Evolutionary conservation across 2,329 filamentous ascomycete species (phyloP).

Genomic region (Cercospora berteroae): DNA sequence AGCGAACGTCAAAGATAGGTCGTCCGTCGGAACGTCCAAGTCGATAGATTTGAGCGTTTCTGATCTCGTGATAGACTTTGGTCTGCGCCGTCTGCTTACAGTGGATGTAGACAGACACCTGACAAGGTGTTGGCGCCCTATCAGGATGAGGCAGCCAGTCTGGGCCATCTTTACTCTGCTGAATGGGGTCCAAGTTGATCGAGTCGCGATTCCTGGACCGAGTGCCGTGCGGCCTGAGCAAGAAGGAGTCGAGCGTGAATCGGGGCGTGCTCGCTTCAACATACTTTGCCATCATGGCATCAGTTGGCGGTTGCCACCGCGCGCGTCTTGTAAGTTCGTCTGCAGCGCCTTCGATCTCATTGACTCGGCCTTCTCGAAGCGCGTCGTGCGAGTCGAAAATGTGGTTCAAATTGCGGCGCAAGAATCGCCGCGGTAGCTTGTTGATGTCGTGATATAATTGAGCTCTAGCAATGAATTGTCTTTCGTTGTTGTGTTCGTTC

Average conservation of each 20-base stretch:
- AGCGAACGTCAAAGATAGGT: constrained; percentile 26
- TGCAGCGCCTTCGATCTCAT: constrained; percentile 1
- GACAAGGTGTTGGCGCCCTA: constrained; percentile 23
- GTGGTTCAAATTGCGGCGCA: constrained; percentile 35
- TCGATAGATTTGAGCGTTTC: constrained; percentile 20
- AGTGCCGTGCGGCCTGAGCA: background rate
- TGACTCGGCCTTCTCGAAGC: background rate
- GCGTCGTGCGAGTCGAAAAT: constrained; percentile 33
- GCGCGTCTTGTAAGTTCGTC: constrained; percentile 8
- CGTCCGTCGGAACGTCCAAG: constrained; percentile 2
- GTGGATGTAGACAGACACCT: constrained; percentile 25
- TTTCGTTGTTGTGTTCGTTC: constrained; percentile 7
- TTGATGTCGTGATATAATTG: constrained; percentile 11
- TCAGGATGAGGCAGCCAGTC: constrained; percentile 29
- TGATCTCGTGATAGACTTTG: constrained; percentile 16
- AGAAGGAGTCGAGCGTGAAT: constrained; percentile 7
- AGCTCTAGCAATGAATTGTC: constrained; percentile 5
- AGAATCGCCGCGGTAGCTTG: constrained; percentile 19
- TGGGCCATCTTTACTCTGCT: background rate
- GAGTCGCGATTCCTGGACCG: background rate
- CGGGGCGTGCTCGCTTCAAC: background rate
- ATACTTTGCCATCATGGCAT: constrained; percentile 5
- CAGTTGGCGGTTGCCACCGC: constrained; percentile 13
- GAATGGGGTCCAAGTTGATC: background rate
- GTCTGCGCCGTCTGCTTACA: constrained; percentile 8